Conservation (phyloP, 1,284 basidiomycete genomes). For the Fomitopsis palustris region DNA sequence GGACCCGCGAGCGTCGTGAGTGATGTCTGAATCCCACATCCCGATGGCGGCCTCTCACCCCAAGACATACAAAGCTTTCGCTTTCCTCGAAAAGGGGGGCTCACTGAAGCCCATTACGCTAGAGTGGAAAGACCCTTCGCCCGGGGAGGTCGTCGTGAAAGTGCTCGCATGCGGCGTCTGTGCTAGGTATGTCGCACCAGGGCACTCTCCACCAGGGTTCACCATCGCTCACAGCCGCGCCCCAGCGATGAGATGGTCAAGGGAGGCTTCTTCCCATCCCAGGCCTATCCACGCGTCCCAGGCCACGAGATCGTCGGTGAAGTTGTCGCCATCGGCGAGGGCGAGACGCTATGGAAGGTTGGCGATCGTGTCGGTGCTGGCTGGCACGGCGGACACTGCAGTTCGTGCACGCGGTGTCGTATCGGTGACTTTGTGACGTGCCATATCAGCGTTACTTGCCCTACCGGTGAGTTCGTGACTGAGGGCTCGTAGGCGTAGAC, state of each 20-base stretch:
- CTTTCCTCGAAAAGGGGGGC: constrained; percentile 19
- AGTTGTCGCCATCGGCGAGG: constrained; percentile 18
- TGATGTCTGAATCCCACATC: neutral
- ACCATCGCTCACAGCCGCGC: neutral
- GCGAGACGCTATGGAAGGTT: constrained; percentile 21
- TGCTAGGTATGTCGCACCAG: constrained; percentile 15
- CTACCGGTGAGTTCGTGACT: constrained; percentile 15
- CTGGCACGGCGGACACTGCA: constrained; percentile 23
- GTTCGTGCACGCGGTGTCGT: constrained; percentile 20
- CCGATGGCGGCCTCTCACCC: constrained; percentile 2
- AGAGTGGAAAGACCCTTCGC: constrained; percentile 21
- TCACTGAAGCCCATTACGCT: constrained; percentile 17
- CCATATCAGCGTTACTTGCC: constrained; percentile 3
- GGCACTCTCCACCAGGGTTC: neutral
- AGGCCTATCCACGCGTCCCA: constrained; percentile 17
- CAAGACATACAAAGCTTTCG: constrained; percentile 23
- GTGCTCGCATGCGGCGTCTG: constrained; percentile 25
- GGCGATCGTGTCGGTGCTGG: constrained; percentile 26
- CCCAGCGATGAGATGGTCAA: constrained; percentile 2
- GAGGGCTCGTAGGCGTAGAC: neutral
- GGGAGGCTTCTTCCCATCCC: neutral
- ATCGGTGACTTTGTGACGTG: constrained; percentile 21
- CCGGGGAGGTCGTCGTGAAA: constrained; percentile 23
- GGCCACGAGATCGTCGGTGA: constrained; percentile 29
- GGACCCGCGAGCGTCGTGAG: too few relatives aligned